Percentiles rank a stretch among this genome's conserved stretches.
Evolutionary conservation across 305 asterid species (phyloP).

Genomic region (Stenogyne calaminthoides): DNA sequence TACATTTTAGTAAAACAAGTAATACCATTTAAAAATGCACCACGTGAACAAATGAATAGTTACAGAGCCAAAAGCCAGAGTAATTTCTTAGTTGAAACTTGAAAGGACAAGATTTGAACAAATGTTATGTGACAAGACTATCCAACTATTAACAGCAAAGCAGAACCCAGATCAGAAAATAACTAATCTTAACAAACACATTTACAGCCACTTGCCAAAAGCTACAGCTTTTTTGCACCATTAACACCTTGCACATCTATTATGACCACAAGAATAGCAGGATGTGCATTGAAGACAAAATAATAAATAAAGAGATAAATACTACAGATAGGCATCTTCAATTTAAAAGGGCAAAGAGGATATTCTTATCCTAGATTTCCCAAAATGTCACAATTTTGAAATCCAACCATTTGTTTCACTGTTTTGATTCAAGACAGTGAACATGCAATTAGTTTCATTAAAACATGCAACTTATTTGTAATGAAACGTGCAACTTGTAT

Average conservation of each 20-base stretch:
- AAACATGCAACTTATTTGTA: too few species aligned
- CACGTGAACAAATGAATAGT: background rate
- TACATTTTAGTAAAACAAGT: too few species aligned
- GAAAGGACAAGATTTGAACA: slow-evolving; percentile 8
- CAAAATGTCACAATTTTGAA: background rate
- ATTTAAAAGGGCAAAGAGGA: background rate
- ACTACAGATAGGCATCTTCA: too few species aligned
- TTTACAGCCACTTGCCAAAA: background rate
- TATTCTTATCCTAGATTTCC: background rate
- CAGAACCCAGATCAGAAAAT: slow-evolving; percentile 20
- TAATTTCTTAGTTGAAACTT: slow-evolving; percentile 1
- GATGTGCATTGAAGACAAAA: slow-evolving; percentile 8
- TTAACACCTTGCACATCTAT: background rate
- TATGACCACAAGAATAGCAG: background rate
- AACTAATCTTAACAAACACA: slow-evolving; percentile 2
- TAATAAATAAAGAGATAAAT: background rate
- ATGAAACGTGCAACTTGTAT: too few species aligned
- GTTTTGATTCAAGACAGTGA: background rate
- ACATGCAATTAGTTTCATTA: too few species aligned
- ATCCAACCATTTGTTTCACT: background rate
- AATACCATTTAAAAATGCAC: too few species aligned
- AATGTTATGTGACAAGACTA: slow-evolving; percentile 24
- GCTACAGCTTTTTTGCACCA: background rate
- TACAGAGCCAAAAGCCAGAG: background rate
- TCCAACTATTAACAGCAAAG: slow-evolving; percentile 25